A percentile compares a stretch with the other conserved stretches of the same genome.
These are phyloP conservation scores for Daedaleopsis sinensis DNA, from an alignment of 768 basidiomycete species.

Conservation along the genomic window DNA sequence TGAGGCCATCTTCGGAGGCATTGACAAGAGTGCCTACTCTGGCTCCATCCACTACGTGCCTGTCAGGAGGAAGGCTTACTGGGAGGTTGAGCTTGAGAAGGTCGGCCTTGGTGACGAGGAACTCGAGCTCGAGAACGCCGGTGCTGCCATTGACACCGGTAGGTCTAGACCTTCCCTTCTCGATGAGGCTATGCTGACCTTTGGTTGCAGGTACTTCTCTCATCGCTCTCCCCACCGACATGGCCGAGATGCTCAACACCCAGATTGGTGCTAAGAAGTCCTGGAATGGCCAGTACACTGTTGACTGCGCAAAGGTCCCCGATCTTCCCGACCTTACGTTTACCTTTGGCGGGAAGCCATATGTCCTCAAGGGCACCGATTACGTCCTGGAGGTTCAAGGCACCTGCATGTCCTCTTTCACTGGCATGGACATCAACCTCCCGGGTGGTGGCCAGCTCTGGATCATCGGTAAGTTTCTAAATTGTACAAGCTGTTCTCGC, in stretches of 20 bases:
- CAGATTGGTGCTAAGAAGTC: constrained; percentile 92
- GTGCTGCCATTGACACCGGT: constrained; percentile 92
- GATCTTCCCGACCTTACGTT: constrained; percentile 82
- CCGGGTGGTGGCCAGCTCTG: constrained; percentile 74
- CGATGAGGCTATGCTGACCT: neutral
- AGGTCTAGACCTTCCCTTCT: constrained; percentile 9
- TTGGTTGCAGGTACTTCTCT: constrained; percentile 75
- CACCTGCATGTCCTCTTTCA: constrained; percentile 94
- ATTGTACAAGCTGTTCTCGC: neutral
- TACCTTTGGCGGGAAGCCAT: constrained; percentile 79
- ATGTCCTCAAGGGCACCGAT: constrained; percentile 79
- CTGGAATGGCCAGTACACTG: constrained; percentile 95
- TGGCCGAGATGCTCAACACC: constrained; percentile 97
- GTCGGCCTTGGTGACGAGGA: constrained; percentile 84
- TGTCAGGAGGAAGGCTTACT: constrained; percentile 93
- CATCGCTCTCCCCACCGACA: constrained; percentile 90
- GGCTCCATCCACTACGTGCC: constrained; percentile 89
- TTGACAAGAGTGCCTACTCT: constrained; percentile 74
- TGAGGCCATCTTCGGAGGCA: constrained; percentile 89
- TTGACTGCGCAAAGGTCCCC: constrained; percentile 89
- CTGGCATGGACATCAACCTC: constrained; percentile 85
- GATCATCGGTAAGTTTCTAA: constrained; percentile 72
- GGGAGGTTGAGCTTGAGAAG: constrained; percentile 95
- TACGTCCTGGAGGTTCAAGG: constrained; percentile 91
- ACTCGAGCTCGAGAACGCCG: constrained; percentile 91